A percentile compares a stretch with the other conserved stretches of the same genome.
Conservation (phyloP, 257 asterid species). For the Solanum arcanum region DNA sequence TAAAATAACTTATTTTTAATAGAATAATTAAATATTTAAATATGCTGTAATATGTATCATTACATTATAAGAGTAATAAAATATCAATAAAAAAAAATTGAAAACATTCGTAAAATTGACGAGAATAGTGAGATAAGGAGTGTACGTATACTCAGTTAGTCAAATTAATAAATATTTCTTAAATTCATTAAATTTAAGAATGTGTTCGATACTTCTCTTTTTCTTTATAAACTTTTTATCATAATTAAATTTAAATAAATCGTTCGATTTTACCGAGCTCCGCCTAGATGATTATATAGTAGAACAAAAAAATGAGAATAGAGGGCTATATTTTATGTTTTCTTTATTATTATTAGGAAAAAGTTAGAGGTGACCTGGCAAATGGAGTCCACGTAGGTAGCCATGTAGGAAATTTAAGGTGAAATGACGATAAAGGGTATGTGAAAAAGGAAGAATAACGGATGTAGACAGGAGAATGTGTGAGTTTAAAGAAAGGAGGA, state of each 20-base stretch:
- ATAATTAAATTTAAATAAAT: too few species aligned
- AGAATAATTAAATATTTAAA: fast-evolving
- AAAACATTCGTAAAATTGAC: fast-evolving
- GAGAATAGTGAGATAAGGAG: fast-evolving
- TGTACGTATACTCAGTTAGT: too few species aligned
- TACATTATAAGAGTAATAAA: too few species aligned
- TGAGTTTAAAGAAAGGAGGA: background rate
- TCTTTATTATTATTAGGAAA: background rate
- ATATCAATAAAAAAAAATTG: fast-evolving
- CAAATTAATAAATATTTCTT: too few species aligned
- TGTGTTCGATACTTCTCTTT: too few species aligned
- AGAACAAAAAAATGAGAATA: background rate
- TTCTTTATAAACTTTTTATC: too few species aligned
- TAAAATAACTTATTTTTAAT: too few species aligned
- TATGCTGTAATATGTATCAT: too few species aligned
- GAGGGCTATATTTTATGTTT: background rate
- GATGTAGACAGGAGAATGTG: background rate
- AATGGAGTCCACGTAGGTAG: slow-evolving; percentile 7
- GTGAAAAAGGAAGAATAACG: background rate
- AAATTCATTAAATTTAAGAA: fast-evolving
- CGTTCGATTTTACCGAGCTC: too few species aligned
- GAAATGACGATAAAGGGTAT: slow-evolving; percentile 9
- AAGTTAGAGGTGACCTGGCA: background rate
- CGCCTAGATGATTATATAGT: background rate
- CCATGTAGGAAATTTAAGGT: background rate